Conservation (phyloP, 1,284 basidiomycete species). For the Sutorius eximius region DNA sequence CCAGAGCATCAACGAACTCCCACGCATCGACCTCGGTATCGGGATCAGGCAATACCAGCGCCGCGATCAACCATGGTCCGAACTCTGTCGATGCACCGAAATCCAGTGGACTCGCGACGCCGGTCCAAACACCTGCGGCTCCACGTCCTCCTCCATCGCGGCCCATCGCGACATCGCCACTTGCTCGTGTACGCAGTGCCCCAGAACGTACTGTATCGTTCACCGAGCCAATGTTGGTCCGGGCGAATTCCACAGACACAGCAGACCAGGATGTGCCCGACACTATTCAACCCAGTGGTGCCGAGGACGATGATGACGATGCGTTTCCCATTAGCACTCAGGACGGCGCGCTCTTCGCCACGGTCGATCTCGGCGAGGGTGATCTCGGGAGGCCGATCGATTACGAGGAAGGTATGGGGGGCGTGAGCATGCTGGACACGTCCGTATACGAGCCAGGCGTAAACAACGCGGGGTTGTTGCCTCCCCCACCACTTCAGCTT, state of each 20-base stretch:
- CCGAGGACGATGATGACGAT: constrained; percentile 38
- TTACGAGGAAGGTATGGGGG: constrained; percentile 41
- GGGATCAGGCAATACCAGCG: not conserved
- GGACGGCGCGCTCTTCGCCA: constrained; percentile 61
- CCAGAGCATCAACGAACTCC: not conserved
- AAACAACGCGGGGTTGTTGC: constrained; percentile 2
- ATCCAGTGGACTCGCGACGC: constrained; percentile 18
- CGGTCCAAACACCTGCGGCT: constrained; percentile 19
- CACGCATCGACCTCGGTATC: constrained; percentile 1
- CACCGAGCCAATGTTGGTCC: constrained; percentile 1
- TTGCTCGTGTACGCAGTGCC: constrained; percentile 7
- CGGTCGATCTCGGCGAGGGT: constrained; percentile 54
- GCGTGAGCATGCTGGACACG: constrained; percentile 9
- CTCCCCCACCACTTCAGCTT: not conserved
- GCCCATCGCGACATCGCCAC: constrained; percentile 12
- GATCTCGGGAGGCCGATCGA: constrained; percentile 53
- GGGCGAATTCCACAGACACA: not conserved
- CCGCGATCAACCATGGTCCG: not conserved
- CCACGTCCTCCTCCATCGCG: constrained; percentile 9
- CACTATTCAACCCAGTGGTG: not conserved
- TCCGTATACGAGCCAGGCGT: constrained; percentile 2
- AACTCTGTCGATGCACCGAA: not conserved
- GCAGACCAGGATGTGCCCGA: constrained; percentile 20
- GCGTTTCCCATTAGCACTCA: constrained; percentile 58
- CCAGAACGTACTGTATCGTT: constrained; percentile 14